Conservation (phyloP, 176 grass and related monocot species). For the Ampelocalamus luodianensis region DNA sequence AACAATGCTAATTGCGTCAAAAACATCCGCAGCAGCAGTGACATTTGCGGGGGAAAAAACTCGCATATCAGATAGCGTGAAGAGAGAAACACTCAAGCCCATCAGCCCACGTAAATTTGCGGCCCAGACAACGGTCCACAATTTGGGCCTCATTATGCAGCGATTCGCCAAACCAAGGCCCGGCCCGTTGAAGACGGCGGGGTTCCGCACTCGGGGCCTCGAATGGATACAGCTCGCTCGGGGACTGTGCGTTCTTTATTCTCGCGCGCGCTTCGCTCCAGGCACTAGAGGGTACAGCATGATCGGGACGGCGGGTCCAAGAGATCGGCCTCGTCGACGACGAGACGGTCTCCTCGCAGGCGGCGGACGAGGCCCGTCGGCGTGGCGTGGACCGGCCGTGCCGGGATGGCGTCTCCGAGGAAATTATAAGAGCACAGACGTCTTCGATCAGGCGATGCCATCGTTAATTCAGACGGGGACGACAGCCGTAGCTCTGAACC, state of each 20-base stretch:
- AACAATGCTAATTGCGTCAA: too few species aligned
- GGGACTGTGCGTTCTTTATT: neutral
- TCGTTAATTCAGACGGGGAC: neutral
- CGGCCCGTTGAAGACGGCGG: too few species aligned
- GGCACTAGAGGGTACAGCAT: neutral
- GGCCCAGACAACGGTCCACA: neutral
- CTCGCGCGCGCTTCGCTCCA: conserved; percentile 21
- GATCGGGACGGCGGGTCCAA: neutral
- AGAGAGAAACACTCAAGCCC: neutral
- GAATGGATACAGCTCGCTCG: too few species aligned
- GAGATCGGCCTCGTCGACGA: neutral
- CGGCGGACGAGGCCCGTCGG: too few species aligned
- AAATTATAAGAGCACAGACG: neutral
- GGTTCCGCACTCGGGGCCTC: too few species aligned
- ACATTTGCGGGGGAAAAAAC: too few species aligned
- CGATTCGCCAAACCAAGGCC: neutral
- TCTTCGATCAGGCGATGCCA: neutral
- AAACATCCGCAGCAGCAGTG: too few species aligned
- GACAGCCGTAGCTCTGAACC: neutral
- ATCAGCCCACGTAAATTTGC: too few species aligned
- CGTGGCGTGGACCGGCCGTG: neutral
- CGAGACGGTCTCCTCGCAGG: neutral
- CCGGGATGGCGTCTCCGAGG: neutral
- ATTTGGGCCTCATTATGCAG: neutral
- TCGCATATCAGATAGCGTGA: neutral